Evolutionary conservation across 2,329 filamentous ascomycete genomes (phyloP).

Genomic region (Balansia obtecta): DNA sequence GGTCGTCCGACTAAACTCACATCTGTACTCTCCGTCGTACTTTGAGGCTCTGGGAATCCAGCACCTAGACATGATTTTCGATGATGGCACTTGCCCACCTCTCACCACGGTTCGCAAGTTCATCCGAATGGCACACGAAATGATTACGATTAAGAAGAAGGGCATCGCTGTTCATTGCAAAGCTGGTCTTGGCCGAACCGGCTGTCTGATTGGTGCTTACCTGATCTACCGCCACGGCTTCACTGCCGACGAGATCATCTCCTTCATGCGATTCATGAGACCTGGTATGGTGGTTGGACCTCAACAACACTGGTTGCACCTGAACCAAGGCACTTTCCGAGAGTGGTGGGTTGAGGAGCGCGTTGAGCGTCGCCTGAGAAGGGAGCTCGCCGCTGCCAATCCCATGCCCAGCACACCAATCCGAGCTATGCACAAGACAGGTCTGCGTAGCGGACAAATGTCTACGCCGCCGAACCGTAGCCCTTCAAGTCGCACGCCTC

Average conservation of each 20-base stretch:
- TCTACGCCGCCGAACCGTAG: slow-evolving; percentile 77
- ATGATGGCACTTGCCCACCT: slow-evolving; percentile 90
- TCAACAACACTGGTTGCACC: slow-evolving; percentile 96
- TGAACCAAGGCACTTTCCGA: slow-evolving; percentile 94
- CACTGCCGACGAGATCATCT: slow-evolving; percentile 92
- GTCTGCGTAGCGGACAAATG: slow-evolving; percentile 51
- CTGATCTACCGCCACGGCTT: slow-evolving; percentile 96
- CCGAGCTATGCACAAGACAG: slow-evolving; percentile 47
- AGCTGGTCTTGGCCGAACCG: slow-evolving; percentile 86
- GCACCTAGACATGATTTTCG: slow-evolving; percentile 98
- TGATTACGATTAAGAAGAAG: slow-evolving; percentile 81
- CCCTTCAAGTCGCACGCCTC: slow-evolving; percentile 63
- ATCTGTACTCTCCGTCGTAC: slow-evolving; percentile 92
- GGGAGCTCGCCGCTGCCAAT: slow-evolving; percentile 41
- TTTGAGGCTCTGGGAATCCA: slow-evolving; percentile 92
- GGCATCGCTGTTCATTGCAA: slow-evolving; percentile 98
- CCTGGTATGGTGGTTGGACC: slow-evolving; percentile 98
- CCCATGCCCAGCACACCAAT: slow-evolving; percentile 45
- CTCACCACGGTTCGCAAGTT: slow-evolving; percentile 86
- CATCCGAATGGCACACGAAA: slow-evolving; percentile 87
- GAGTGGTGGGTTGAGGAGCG: slow-evolving; percentile 96
- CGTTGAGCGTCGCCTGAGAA: slow-evolving; percentile 53
- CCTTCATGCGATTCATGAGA: slow-evolving; percentile 98
- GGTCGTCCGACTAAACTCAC: slow-evolving; percentile 89
- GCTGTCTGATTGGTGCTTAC: slow-evolving; percentile 93